Evolutionary conservation across 108 stramenopile species (phyloP), one percentile per base, ranked within the genome.

Genomic region (Fragilariopsis cylindrus): DNA sequence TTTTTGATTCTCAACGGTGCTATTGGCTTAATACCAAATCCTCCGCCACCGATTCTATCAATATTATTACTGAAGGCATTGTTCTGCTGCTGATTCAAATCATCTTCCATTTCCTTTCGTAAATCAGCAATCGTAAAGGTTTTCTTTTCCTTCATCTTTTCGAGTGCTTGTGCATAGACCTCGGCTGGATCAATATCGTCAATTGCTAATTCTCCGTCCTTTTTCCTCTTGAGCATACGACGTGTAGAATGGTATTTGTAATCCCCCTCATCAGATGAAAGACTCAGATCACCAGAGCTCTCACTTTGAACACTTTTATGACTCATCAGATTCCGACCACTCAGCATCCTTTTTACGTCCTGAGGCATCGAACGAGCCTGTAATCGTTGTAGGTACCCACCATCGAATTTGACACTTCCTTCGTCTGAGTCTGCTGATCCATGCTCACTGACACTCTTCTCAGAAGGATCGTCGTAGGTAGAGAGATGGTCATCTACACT

Each of bases 41-140:
- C 16, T 16, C 11, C 67, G 40, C 46, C 42, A 6, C 62, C 43
- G 1, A 63, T 41, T 0, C 58, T 40, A n/a, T 21, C 4, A n/a
- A 0, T n/a, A 9, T 57, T 21, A 6, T 6, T 57, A 9, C 58
- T 30, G 13, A 13, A 11, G 8, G 7, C 30, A 63, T 41, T 11
- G 42, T 3, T 19, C 1, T 15, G 7, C 13, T 57, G 15, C 8
- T 50, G 48, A 42, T 21, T 48, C 48, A 45, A 48, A 11, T 45
- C 46, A 3, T 79, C 78, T 60, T 79, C 78, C 72, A 79, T 79
- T 48, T 79, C 78, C 40, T 73, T 74, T n/a, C 60, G 57, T 41
- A 79, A 67, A 16, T 69, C 67, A 19, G 73, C 54, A 16, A 79
- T 60, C 3, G 78, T 70, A 48, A 74, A 73, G 4, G 49, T 69